Conservation (phyloP, 2,329 filamentous ascomycete species). For the Pseudogymnoascus sp. region DNA sequence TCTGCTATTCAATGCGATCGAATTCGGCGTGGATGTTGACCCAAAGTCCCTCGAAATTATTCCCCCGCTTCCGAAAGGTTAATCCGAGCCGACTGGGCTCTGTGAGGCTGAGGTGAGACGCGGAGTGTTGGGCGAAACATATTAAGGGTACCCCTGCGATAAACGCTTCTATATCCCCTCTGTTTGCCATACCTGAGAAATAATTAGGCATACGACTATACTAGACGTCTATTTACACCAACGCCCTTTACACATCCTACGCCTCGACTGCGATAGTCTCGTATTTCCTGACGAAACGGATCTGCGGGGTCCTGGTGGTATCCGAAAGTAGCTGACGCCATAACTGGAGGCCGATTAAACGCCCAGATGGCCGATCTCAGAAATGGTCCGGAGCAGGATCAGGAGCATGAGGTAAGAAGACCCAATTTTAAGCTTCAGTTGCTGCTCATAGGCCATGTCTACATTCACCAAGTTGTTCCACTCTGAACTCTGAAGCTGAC, state of each 20-base stretch:
- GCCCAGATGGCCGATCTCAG: conserved; percentile 25
- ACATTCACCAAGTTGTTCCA: background rate
- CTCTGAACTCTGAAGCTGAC: background rate
- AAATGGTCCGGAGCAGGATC: conserved; percentile 21
- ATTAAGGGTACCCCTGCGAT: conserved; percentile 5
- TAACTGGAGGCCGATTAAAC: conserved; percentile 6
- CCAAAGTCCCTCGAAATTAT: background rate
- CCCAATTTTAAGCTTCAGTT: background rate
- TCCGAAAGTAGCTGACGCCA: conserved; percentile 7
- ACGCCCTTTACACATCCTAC: background rate
- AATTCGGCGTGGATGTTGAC: background rate
- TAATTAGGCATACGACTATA: background rate
- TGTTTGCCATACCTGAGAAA: background rate
- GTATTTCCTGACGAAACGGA: background rate
- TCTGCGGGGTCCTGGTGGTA: conserved; percentile 6
- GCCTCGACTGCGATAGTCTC: background rate
- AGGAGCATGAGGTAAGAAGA: conserved; percentile 24
- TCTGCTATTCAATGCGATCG: background rate
- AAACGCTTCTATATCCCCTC: background rate
- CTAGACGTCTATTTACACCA: background rate
- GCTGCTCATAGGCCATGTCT: background rate
- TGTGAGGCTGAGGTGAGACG: conserved; percentile 7
- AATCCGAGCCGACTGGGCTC: background rate
- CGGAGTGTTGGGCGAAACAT: background rate
- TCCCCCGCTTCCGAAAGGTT: conserved; percentile 8